Evolutionary conservation across 1,139 yeast species (phyloP), one percentile per base, ranked within the genome.

Genomic region (Barnettozyma hawaiiensis): DNA sequence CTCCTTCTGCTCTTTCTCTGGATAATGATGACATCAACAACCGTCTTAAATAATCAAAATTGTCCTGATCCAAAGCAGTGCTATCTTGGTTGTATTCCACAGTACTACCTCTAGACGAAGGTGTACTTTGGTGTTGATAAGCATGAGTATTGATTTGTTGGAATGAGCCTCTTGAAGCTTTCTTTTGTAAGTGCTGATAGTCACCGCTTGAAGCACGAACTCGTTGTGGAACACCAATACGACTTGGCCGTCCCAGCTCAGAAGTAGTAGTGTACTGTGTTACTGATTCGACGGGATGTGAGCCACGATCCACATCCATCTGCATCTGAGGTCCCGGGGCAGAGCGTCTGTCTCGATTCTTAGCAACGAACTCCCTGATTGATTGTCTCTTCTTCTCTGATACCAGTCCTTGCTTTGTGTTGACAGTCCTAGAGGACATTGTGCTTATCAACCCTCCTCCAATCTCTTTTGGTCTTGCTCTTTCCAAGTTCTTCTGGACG

Each of bases 401-500:
- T 9, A 14, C 28, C 14, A 23, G 7, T 10, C 29, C 34, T 7
- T 19, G 12, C n/a, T 35, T 36, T 6, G 41, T 42, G 12, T 39
- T 19, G 2, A 44, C 26, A 5, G 47, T 16, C 3, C 35, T 16
- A 0, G 41, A 24, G 2, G 44, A 23, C 29, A 28, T 35, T 18
- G 31, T 27, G 7, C 26, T 7, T 10, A 40, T 28, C 8, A 39
- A 2, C 29, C 7, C 16, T 19, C 58, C 52, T 19, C 58, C 52
- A 23, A 65, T 46, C 41, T 64, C 60, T 5, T 42, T 48, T 5
- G 85, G 85, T 41, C 67, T 75, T 0, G 81, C 69, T 50, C 79
- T 69, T 31, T 77, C 76, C 9, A 85, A 61, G 1, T 87, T 73
- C 44, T 68, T 71, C 41, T 71, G 75, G 0, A 78, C 73, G 31